Base-by-base conservation (phyloP, 306 rosid species). In the Cucurbita pepo region DNA sequence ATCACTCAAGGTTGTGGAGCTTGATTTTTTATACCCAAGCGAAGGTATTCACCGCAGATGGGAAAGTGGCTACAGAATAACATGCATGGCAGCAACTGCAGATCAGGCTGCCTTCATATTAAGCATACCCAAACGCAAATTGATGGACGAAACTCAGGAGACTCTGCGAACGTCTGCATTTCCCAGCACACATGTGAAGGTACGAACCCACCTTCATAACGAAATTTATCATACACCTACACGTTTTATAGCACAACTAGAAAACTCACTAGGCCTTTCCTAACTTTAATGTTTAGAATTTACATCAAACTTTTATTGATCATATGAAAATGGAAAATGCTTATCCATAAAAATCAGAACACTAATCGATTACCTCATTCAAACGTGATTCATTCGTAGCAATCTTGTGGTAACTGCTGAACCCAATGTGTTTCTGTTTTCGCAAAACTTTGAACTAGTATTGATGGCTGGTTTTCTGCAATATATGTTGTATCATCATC, bases 101-200 rank as follows among this genome's bases (percentile, higher is more conserved):
- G 97, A 91, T 74, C 97, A 91, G 87, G 97, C 90, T 62, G 97
- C 97, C 86, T 88, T 91, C 81, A 91, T 91, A 56, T 85, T 91
- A 77, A 91, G 97, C 85, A 83, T 89, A 73, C 97, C 97, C 15
- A 91, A 89, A 77, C 96, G 97, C 45, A 91, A 91, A 81, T 78
- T 88, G 79, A 78, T 78, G 61, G 97, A 91, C 43, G 97, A 89
- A 82, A 91, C 96, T 63, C 96, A 91, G 81, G 97, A 91, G 76
- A 91, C 97, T 59, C 77, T 91, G 37, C 96, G 97, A 5, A 91
- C 97, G 50, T 83, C 97, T 81, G 97, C 97, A 75, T 91, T 91
- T 74, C 97, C 97, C 13, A 91, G 96, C 83, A 89, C 94, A 75
- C 97, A 91, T 79, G 96, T 91, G 45, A 91, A 91, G 97, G 97